Conservation (phyloP, 2,329 filamentous ascomycete species). For the Phoma sp. region DNA sequence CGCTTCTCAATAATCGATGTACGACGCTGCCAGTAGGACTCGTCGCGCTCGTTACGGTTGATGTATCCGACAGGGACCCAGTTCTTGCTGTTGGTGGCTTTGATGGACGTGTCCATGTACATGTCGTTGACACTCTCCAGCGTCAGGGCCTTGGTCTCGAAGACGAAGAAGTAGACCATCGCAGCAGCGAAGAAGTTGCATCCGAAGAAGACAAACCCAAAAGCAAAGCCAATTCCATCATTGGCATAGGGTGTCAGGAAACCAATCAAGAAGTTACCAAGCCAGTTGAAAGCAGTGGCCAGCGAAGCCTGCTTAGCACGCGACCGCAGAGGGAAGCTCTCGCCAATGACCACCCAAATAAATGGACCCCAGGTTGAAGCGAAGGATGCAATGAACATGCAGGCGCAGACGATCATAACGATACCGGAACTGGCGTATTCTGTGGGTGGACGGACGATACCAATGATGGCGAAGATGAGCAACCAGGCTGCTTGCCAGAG, state of each 20-base stretch:
- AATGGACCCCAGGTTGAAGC: slow-evolving; percentile 70
- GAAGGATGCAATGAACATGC: slow-evolving; percentile 76
- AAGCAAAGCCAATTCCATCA: slow-evolving; percentile 40
- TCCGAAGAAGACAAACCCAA: slow-evolving; percentile 46
- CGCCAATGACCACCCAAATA: slow-evolving; percentile 54
- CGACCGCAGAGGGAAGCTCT: slow-evolving; percentile 41
- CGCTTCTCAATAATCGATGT: slow-evolving; percentile 26
- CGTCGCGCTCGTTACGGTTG: slow-evolving; percentile 37
- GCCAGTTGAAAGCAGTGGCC: slow-evolving; percentile 43
- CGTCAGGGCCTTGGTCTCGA: slow-evolving; percentile 42
- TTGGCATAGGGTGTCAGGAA: slow-evolving; percentile 46
- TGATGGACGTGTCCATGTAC: slow-evolving; percentile 39
- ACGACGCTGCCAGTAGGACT: slow-evolving; percentile 34
- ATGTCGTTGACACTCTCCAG: slow-evolving; percentile 46
- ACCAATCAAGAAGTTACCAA: slow-evolving; percentile 48
- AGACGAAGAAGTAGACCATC: slow-evolving; percentile 45
- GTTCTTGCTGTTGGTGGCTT: slow-evolving; percentile 38
- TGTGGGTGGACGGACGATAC: slow-evolving; percentile 49
- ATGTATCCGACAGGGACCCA: slow-evolving; percentile 44
- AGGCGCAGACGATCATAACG: slow-evolving; percentile 74
- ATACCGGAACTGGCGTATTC: slow-evolving; percentile 59
- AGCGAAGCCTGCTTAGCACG: slow-evolving; percentile 45
- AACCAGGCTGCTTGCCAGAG: slow-evolving; percentile 72
- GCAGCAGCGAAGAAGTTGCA: slow-evolving; percentile 40
- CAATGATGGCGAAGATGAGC: slow-evolving; percentile 60